phyloP scores from a whole-genome alignment of 352 stramenopile genomes.

The Phytophthora hibernalis region DNA sequence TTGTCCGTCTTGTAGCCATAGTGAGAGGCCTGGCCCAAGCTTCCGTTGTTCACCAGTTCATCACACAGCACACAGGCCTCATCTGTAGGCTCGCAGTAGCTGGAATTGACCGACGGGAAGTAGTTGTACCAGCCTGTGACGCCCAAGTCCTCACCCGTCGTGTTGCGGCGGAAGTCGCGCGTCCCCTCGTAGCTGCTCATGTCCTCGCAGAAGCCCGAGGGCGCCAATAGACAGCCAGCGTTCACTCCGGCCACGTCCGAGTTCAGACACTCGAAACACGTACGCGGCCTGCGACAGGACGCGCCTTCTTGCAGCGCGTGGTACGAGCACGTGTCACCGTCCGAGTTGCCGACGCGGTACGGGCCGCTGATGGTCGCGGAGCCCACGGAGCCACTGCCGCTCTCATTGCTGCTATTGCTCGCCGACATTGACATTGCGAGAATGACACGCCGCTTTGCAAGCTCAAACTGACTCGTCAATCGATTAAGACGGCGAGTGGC shows the following conservation, averaged over 20 bases:
- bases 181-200: constrained; percentile 57
- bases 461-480: constrained; percentile 33
- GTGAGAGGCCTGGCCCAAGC: constrained; percentile 17
- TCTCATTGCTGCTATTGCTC: constrained; percentile 20
- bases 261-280: constrained; percentile 81
- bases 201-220: constrained; percentile 62
- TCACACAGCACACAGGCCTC: constrained; percentile 59
- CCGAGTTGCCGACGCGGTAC: constrained; percentile 50
- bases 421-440: constrained; percentile 1
- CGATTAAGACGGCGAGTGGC: constrained; percentile 10
- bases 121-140: constrained; percentile 64
- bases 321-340: constrained; percentile 70
- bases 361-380: constrained; percentile 34
- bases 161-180: constrained; percentile 69
- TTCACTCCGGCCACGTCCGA: constrained; percentile 36
- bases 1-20: constrained; percentile 32
- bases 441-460: constrained; percentile 2
- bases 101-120: constrained; percentile 68
- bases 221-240: constrained; percentile 62
- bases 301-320: constrained; percentile 47
- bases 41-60: constrained; percentile 42
- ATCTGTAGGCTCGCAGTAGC: constrained; percentile 67
- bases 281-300: constrained; percentile 63
- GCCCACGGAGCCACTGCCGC: constrained; percentile 23
- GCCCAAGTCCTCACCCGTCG: constrained; percentile 40